Percentiles rank a stretch among this genome's conserved stretches.
phyloP scores from a whole-genome alignment of 345 rosid species.

The Salix dunnii region DNA sequence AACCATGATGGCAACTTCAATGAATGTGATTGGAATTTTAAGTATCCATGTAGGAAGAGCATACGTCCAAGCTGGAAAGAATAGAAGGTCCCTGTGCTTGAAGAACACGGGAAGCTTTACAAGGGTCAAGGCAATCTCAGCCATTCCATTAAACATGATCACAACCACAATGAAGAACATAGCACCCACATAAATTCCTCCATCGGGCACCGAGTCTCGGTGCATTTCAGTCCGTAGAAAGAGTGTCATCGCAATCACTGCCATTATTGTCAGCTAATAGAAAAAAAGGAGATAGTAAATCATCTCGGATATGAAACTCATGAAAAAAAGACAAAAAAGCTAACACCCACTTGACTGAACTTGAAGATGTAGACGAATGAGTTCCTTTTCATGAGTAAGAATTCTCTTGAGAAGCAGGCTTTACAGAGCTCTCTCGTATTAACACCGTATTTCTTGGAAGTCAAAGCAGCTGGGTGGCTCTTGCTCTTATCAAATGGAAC shows the following conservation, averaged over 20 bases:
- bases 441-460: constrained; percentile 46
- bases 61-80: constrained; percentile 79
- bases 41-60: constrained; percentile 79
- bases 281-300: not conserved
- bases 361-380: constrained; percentile 52
- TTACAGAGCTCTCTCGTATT: constrained; percentile 44
- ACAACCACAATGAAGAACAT: constrained; percentile 47
- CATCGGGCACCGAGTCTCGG: constrained; percentile 36
- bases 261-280: constrained; percentile 32
- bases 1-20: constrained; percentile 60
- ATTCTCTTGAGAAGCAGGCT: constrained; percentile 52
- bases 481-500: constrained; percentile 44
- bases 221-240: constrained; percentile 39
- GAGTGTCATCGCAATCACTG: constrained; percentile 23
- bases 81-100: constrained; percentile 76
- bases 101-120: constrained; percentile 79
- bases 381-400: constrained; percentile 60
- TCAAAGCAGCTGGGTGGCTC: constrained; percentile 58
- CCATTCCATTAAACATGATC: constrained; percentile 67
- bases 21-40: constrained; percentile 60
- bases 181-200: constrained; percentile 56
- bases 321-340: not conserved
- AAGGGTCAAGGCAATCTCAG: constrained; percentile 72
- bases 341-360: constrained; percentile 43
- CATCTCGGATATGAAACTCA: not conserved